Evolutionary conservation across 495 filamentous ascomycete genomes (phyloP), one percentile per base, ranked within the genome.

Genomic region (Immersiella caudata): DNA sequence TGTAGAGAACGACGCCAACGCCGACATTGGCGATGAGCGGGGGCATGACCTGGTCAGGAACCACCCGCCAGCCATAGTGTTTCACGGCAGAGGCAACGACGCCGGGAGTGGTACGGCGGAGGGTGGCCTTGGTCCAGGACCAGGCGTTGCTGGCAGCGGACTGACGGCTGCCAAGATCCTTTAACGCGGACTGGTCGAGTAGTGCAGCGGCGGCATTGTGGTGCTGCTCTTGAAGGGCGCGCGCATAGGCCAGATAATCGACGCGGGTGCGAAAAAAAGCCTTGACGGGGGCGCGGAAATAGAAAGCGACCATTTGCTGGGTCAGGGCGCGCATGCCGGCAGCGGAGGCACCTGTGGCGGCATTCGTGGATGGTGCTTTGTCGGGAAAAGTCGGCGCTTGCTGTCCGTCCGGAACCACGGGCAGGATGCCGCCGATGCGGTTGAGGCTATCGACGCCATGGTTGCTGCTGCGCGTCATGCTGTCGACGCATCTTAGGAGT

Each of bases 181-280:
- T 60, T 4, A 78, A 64, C 56, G 78, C 64, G 74, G 56, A 72
- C 67, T 40, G 72, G 69, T 36, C 60, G 22, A 62, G 64, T 65
- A 67, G 70, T 50, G 33, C 69, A 64, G 60, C 33, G 14, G 60
- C 60, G 7, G 60, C 60, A 14, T 52, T 40, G 12, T 58, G 65
- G 36, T 73, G 63, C 66, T 77, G 77, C 36, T 79, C 76, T 36
- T 80, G 77, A 4, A 78, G 68, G 36, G 62, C 84, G 77, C 83
- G 77, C 1, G 81, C 82, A 64, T 83, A 84, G 9, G 80, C 81
- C 27, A 84, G 78, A 63, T 90, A 97, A 83, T 97, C 93, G 68
- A 97, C 92, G 62, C 93, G 81, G 4, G 90, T 93, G 61, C 91
- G 86, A 76, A 97, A 94, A 76, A 97, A 97, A 3, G 92, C 90